phyloP scores from a whole-genome alignment of 306 rosid species.

The Sesbania bispinosa region DNA sequence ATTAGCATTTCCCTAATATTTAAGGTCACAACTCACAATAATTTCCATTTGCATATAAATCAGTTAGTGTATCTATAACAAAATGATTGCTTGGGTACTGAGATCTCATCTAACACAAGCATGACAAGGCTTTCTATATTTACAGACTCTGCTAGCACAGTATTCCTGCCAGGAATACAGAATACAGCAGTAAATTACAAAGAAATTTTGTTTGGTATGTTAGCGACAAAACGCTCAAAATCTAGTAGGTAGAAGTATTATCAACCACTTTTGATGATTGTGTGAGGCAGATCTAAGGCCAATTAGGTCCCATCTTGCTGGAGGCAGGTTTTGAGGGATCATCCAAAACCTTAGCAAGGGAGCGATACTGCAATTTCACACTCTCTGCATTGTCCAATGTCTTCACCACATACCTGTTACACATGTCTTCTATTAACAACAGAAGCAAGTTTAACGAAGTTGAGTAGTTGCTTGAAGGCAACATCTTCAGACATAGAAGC shows the following conservation, averaged over 20 bases:
- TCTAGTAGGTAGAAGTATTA: conserved; percentile 9
- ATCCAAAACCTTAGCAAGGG: conserved; percentile 75
- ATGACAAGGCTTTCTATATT: conserved; percentile 36
- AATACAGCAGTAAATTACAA: conserved; percentile 29
- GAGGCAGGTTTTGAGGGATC: conserved; percentile 62
- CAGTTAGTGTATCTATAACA: conserved; percentile 1
- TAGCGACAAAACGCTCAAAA: neutral
- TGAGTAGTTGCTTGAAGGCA: neutral
- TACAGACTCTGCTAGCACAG: conserved; percentile 23
- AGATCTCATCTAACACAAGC: conserved; percentile 28
- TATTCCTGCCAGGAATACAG: conserved; percentile 35
- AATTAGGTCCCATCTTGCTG: conserved; percentile 68
- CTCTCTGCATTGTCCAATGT: conserved; percentile 99
- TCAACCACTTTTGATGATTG: neutral
- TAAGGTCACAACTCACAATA: conserved; percentile 10
- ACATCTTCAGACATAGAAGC: neutral
- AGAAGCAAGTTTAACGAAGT: neutral
- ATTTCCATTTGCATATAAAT: conserved; percentile 24
- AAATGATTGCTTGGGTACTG: conserved; percentile 22
- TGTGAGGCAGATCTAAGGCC: conserved; percentile 49
- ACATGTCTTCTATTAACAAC: conserved; percentile 7
- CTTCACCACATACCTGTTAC: conserved; percentile 91
- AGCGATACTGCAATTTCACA: conserved; percentile 95
- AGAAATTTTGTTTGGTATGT: conserved; percentile 12
- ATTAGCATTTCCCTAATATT: no score